Evolutionary conservation across 176 grass and related monocot species (phyloP), one percentile per base, ranked within the genome.

Genomic region (Lolium rigidum): DNA sequence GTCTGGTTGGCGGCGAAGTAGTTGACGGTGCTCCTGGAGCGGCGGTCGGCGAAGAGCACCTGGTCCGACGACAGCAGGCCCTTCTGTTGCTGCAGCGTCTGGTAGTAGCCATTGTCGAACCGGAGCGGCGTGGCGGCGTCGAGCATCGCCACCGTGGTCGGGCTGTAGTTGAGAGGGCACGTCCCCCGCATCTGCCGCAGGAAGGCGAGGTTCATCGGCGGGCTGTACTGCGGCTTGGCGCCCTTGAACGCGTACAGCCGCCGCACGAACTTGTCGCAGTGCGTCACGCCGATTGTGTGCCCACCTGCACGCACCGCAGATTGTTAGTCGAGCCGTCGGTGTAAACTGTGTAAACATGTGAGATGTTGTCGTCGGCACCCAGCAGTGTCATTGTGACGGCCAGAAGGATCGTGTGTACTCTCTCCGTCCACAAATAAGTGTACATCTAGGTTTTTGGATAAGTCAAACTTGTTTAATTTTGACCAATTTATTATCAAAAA

Each of bases 221-320:
- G 94, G 38, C 71, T 87, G 73, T 77, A 77, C 49, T 2, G 2
- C 37, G 81, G 31, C 54, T 55, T 14, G 12, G 70, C 3, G 43
- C 86, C 84, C 87, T 92, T 93, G 91, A 96, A 96, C 39, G 70
- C 38, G 89, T 96, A 96, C 50, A 96, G 84, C 25, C 94, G 84
- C n/a, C 94, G 85, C 72, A 96, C 69, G 70, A 96, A 96, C 82
- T 96, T 96, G 94, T 96, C 94, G 69, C 94, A 96, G 87, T 96
- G 94, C 54, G 91, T 82, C 4, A 95, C 94, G 44, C 94, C 94
- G 46, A 96, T 96, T 7, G 94, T 96, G 89, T 96, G 94, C 10
- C 78, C 94, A 0, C 94, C 94, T 95, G 77, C 62, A 69, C 12
- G 1, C 2, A 22, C 13, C 26, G 26, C 26, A 28, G 26, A 11